Conservation (phyloP, 768 basidiomycete genomes). For the Strobilomyces confusus region DNA sequence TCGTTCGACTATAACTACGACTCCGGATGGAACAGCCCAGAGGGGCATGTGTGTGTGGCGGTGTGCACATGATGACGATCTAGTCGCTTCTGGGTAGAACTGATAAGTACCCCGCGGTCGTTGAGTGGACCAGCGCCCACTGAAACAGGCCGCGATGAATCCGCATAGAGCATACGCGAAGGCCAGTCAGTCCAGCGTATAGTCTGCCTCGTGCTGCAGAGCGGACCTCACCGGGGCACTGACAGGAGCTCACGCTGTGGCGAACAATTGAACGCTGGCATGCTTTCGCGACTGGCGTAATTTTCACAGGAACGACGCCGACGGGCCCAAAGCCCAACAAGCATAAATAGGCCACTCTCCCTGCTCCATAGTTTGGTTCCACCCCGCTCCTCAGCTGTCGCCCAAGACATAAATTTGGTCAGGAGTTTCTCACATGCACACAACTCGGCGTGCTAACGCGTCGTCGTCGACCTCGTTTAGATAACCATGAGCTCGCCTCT, state of each 20-base stretch:
- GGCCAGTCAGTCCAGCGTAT: neutral
- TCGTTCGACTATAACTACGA: too few species aligned
- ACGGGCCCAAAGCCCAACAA: neutral
- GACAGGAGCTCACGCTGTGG: neutral
- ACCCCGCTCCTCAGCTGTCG: neutral
- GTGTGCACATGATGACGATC: neutral
- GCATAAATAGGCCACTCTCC: neutral
- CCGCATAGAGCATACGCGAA: neutral
- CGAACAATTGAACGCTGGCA: neutral
- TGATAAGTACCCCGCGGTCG: slow-evolving; percentile 1
- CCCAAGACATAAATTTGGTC: neutral
- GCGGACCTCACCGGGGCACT: neutral
- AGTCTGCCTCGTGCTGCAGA: neutral
- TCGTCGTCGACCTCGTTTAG: neutral
- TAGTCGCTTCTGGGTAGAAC: neutral
- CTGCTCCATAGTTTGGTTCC: neutral
- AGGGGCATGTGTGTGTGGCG: too few species aligned
- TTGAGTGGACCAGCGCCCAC: neutral
- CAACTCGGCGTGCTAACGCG: neutral
- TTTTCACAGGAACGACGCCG: slow-evolving; percentile 6
- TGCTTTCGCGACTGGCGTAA: slow-evolving; percentile 1
- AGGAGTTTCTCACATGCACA: neutral
- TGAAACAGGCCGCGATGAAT: neutral
- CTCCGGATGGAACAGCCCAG: too few species aligned
- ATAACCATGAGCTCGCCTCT: slow-evolving; percentile 16